Evolutionary conservation across 768 basidiomycete species (phyloP).

Genomic region (Leccinum olivaceopallidum): DNA sequence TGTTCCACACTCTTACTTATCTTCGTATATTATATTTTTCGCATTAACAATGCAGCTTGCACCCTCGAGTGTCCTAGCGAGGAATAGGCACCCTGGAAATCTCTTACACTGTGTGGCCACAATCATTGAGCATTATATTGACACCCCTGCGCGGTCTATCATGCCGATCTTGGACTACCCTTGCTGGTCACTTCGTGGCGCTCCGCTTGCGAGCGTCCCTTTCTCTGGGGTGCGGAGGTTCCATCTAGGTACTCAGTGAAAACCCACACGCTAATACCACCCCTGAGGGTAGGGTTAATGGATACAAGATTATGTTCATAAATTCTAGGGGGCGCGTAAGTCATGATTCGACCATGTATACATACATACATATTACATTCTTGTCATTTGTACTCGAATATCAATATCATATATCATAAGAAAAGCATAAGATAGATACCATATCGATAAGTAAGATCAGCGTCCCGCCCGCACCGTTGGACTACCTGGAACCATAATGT

Average conservation of each 20-base stretch:
- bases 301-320: not conserved
- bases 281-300: not conserved
- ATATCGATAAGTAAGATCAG: conserved; percentile 13
- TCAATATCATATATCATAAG: conserved; percentile 7
- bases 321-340: not conserved
- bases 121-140: not conserved
- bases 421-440: conserved; percentile 10
- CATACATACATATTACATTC: conserved; percentile 12
- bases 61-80: not conserved
- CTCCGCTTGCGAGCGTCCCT: not conserved
- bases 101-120: not conserved
- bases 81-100: not conserved
- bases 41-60: not conserved
- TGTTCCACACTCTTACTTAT: conserved; percentile 6
- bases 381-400: conserved; percentile 13
- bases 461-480: conserved; percentile 21
- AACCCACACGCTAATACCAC: not conserved
- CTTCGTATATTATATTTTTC: conserved; percentile 5
- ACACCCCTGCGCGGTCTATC: not conserved
- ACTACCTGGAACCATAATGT: conserved; percentile 23
- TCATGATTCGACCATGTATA: conserved; percentile 7
- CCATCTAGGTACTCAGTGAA: not conserved
- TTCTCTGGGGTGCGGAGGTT: not conserved
- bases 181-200: not conserved
- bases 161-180: not conserved